phyloP scores from a whole-genome alignment of 164 flowering plant species.

The Tetracentron sinense region DNA sequence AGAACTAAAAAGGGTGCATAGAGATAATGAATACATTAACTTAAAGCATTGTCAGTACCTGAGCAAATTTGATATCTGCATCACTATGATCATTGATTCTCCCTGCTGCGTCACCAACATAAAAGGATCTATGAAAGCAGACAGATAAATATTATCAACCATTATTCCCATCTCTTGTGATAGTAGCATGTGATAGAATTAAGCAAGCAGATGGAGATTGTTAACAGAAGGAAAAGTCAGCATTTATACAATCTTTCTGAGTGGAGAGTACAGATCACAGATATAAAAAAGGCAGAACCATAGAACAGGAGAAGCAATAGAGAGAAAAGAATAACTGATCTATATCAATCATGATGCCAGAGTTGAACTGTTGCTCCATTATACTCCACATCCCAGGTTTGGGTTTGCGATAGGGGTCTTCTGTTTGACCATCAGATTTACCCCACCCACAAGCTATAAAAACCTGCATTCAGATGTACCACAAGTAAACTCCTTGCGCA shows the following conservation, averaged over 20 bases:
- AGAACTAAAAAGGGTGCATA: neutral
- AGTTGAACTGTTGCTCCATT: conserved; percentile 81
- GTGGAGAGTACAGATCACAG: too few species aligned
- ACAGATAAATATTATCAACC: conserved; percentile 3
- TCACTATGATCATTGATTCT: conserved; percentile 81
- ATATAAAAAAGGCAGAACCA: neutral
- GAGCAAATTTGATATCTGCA: conserved; percentile 81
- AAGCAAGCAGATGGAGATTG: neutral
- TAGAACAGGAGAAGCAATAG: conserved; percentile 6
- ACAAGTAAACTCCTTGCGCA: neutral
- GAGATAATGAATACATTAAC: neutral
- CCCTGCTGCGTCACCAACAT: conserved; percentile 98
- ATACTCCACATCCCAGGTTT: conserved; percentile 90
- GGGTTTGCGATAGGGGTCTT: conserved; percentile 82
- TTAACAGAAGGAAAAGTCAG: neutral
- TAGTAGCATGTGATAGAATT: neutral
- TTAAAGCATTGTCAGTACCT: too few species aligned
- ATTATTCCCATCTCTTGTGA: neutral
- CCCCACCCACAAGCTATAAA: conserved; percentile 84
- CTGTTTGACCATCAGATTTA: conserved; percentile 33
- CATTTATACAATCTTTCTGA: neutral
- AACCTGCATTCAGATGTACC: conserved; percentile 47
- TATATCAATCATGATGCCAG: conserved; percentile 75
- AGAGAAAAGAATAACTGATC: conserved; percentile 48
- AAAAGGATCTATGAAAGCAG: conserved; percentile 64